Evolutionary conservation across 371 early-diverging fungal genomes (phyloP).

Genomic region (Zychaea mexicana): DNA sequence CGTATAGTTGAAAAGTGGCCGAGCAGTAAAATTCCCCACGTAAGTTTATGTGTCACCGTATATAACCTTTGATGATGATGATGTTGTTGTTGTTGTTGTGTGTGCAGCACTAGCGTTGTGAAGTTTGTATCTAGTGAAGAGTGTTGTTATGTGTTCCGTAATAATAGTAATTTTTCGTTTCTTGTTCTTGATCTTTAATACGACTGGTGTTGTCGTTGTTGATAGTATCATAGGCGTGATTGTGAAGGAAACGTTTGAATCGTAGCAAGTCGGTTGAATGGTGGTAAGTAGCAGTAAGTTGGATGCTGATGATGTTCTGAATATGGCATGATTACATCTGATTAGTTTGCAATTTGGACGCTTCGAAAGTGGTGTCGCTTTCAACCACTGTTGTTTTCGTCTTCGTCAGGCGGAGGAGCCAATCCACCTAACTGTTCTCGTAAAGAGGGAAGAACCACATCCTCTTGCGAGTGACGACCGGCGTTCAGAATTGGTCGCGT

Average conservation of each 20-base stretch:
- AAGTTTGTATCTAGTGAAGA: no score
- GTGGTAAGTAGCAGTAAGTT: background rate
- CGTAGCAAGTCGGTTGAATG: background rate
- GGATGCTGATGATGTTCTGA: background rate
- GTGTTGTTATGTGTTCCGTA: background rate
- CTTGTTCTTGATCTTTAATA: no score
- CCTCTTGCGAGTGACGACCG: background rate
- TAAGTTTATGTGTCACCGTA: no score
- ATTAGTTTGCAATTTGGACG: background rate
- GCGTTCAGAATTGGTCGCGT: background rate
- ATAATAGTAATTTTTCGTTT: background rate
- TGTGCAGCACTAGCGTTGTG: no score
- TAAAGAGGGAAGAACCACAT: slow-evolving; percentile 4
- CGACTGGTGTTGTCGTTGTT: no score
- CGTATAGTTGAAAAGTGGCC: no score
- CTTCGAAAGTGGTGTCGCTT: background rate
- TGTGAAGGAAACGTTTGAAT: no score
- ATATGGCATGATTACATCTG: no score
- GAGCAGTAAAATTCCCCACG: no score
- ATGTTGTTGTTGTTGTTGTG: no score
- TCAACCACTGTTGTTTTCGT: background rate
- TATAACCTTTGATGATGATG: no score
- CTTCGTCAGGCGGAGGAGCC: background rate
- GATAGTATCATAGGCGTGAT: no score
- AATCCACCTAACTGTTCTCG: background rate